Base-by-base conservation (phyloP, 1,284 basidiomycete species). In the Rhodotorula sp. region DNA sequence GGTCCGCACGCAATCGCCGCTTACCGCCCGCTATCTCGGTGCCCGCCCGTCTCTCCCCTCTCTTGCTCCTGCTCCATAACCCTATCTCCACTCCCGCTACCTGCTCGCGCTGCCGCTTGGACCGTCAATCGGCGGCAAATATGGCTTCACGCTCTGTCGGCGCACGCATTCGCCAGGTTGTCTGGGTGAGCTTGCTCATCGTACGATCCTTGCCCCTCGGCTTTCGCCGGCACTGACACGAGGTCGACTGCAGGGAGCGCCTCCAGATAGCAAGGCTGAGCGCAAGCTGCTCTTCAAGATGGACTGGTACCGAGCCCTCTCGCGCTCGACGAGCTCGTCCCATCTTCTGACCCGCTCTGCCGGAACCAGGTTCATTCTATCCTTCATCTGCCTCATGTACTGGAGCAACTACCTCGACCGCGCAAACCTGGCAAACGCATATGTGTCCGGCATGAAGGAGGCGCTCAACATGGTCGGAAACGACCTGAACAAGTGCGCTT, bases 391-490 rank as follows among this genome's bases (percentile, higher is more conserved):
- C 62, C 21, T 64, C 17, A 71, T 67, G 70, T 71, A 71, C 58
- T 71, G 64, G 45, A 25, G 21, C 12, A 71, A 71, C 48, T 61
- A 67, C 52, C 61, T 71, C 25, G 69, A 71, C 48, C 70, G 70
- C 1, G 70, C 70, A 1, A 71, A 71, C 46, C 49, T 63, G 25
- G 25, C 50, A 7, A 62, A 67, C 25, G 72, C 72, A 2, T 90
- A 90, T 80, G 89, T 92, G 23, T 90, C 89, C 7, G 91, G 91
- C 7, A 91, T 93, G 90, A 88, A 86, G 75, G 89, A 92, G 80
- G 90, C 91, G 58, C 84, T 92, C 48, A 77, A 85, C 70, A 88
- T 91, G 86, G 81, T 84, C 61, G 89, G 89, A 46, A 89, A 86
- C 55, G 85, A 91, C 71, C 88, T 87, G 79, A 91, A 91, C 76